These are phyloP conservation scores for Aspergillus hancockii DNA, from an alignment of 495 filamentous ascomycete species.

Conservation along the genomic window DNA sequence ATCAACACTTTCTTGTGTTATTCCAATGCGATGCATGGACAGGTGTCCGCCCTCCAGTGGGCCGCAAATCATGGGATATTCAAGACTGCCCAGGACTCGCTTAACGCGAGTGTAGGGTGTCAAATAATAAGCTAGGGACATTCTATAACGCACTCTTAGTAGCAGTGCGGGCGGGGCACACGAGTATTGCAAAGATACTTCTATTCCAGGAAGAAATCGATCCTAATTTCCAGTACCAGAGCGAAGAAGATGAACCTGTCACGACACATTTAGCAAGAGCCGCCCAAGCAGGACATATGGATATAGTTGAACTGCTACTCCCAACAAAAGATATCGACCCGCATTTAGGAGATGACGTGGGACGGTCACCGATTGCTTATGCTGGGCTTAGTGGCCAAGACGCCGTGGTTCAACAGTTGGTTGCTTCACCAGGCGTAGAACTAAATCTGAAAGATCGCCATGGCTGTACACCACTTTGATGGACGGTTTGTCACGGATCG, in stretches of 20 bases:
- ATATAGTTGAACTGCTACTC: conserved; percentile 3
- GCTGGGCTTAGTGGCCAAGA: no score
- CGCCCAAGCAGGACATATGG: not conserved
- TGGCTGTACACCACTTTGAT: not conserved
- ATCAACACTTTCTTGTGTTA: not conserved
- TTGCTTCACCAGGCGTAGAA: no score
- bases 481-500: no score
- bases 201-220: no score
- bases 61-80: conserved; percentile 1
- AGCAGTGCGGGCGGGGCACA: no score
- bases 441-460: no score
- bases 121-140: no score
- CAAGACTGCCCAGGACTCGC: not conserved
- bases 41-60: conserved; percentile 4
- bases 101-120: not conserved
- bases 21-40: not conserved
- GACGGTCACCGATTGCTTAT: not conserved
- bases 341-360: not conserved
- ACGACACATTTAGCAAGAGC: not conserved
- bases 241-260: not conserved
- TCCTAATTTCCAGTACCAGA: no score
- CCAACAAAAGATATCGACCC: not conserved
- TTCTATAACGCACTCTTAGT: no score
- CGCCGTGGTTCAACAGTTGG: no score
- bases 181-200: no score